A percentile compares a stretch with the other conserved stretches of the same genome.
Evolutionary conservation across 2,329 filamentous ascomycete species (phyloP).

Genomic region (Sordariomycetes sp.): DNA sequence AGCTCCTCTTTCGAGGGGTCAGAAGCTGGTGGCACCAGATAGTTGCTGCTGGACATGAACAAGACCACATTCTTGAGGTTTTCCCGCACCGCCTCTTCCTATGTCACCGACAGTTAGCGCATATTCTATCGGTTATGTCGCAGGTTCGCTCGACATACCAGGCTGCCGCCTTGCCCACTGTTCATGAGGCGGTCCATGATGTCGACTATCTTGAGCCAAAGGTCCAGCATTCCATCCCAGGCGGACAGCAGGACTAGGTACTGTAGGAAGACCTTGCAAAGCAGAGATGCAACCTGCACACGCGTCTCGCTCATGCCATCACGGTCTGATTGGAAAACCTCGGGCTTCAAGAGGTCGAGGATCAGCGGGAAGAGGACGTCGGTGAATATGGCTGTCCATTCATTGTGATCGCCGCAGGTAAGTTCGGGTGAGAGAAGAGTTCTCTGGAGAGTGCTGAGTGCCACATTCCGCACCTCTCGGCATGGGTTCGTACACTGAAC

Average conservation of each 20-base stretch:
- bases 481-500: conserved; percentile 90
- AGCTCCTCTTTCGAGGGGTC: conserved; percentile 41
- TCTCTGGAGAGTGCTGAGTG: conserved; percentile 74
- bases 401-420: conserved; percentile 68
- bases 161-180: conserved; percentile 77
- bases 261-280: conserved; percentile 92
- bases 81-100: conserved; percentile 93
- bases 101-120: conserved; percentile 1
- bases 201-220: conserved; percentile 86
- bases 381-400: conserved; percentile 91
- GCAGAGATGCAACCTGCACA: conserved; percentile 76
- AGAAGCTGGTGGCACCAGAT: conserved; percentile 57
- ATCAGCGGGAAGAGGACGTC: conserved; percentile 92
- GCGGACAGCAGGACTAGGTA: conserved; percentile 76
- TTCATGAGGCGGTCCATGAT: conserved; percentile 96
- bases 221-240: conserved; percentile 78
- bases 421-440: conserved; percentile 76
- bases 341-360: conserved; percentile 74
- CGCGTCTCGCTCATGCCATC: conserved; percentile 92
- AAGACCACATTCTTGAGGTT: conserved; percentile 92
- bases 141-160: conserved; percentile 42
- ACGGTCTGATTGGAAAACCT: conserved; percentile 84
- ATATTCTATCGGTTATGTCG: neutral
- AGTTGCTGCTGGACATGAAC: conserved; percentile 85
- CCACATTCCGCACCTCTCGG: conserved; percentile 80